phyloP scores from a whole-genome alignment of 2,329 filamentous ascomycete species.

The Penicillium vulpinum region DNA sequence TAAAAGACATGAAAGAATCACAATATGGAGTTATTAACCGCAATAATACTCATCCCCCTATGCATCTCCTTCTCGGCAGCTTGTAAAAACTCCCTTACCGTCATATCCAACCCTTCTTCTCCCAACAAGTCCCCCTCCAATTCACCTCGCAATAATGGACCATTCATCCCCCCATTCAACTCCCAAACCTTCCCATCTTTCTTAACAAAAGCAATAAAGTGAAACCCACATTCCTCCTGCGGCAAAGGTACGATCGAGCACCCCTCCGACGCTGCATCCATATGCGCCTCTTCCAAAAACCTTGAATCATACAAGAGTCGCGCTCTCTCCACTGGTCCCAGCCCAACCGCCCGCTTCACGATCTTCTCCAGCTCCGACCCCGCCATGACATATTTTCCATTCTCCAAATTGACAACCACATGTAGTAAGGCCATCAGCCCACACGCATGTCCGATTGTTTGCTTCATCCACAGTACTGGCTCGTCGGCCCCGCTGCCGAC shows the following conservation, averaged over 20 bases:
- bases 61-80: constrained; percentile 15
- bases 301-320: constrained; percentile 50
- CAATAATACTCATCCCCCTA: constrained; percentile 24
- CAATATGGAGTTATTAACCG: constrained; percentile 14
- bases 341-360: constrained; percentile 45
- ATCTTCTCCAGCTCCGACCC: constrained; percentile 50
- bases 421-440: constrained; percentile 61
- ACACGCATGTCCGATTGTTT: constrained; percentile 60
- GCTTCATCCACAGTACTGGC: constrained; percentile 59
- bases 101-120: constrained; percentile 18
- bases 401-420: constrained; percentile 53
- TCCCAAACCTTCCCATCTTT: constrained; percentile 23
- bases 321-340: constrained; percentile 50
- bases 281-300: constrained; percentile 29
- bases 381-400: constrained; percentile 43
- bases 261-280: constrained; percentile 22
- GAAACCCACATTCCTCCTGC: constrained; percentile 21
- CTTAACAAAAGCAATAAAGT: constrained; percentile 25
- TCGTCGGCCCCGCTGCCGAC: constrained; percentile 48
- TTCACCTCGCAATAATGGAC: constrained; percentile 40
- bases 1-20: too few relatives aligned
- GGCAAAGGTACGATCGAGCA: constrained; percentile 19
- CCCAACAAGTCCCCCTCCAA: constrained; percentile 22
- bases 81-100: constrained; percentile 17
- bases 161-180: constrained; percentile 24